Percentiles rank a stretch among this genome's conserved stretches.
These are phyloP conservation scores for Ascochyta lentis DNA, from an alignment of 2,329 filamentous ascomycete genomes.

Conservation along the genomic window DNA sequence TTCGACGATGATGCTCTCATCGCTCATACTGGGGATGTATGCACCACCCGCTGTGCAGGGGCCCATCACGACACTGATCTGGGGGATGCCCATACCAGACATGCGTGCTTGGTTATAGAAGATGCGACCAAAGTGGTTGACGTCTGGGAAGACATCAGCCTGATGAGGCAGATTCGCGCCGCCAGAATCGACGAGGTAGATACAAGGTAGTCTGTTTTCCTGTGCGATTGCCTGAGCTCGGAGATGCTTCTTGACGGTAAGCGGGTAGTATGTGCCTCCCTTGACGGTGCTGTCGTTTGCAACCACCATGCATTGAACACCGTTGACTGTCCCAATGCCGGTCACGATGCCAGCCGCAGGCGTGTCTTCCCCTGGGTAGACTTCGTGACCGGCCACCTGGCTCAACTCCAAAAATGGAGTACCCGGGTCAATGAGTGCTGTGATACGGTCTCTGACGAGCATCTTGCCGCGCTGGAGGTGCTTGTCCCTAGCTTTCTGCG, in stretches of 20 bases:
- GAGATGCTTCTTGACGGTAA: constrained; percentile 97
- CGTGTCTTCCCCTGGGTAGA: constrained; percentile 87
- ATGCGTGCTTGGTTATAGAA: constrained; percentile 98
- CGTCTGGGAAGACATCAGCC: constrained; percentile 93
- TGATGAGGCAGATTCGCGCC: constrained; percentile 95
- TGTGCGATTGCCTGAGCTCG: constrained; percentile 88
- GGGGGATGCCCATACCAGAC: constrained; percentile 86
- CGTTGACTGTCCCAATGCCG: constrained; percentile 87
- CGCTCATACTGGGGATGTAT: constrained; percentile 96
- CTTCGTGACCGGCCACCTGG: constrained; percentile 82
- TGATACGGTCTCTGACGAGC: constrained; percentile 88
- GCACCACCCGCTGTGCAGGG: constrained; percentile 95
- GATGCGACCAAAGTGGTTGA: constrained; percentile 94
- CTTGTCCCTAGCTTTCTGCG: constrained; percentile 83
- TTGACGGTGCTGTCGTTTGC: constrained; percentile 98
- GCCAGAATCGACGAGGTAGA: constrained; percentile 95
- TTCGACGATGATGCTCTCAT: constrained; percentile 95
- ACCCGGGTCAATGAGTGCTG: constrained; percentile 85
- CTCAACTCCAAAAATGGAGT: constrained; percentile 94
- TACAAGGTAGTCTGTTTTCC: constrained; percentile 82
- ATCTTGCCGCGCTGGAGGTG: constrained; percentile 90
- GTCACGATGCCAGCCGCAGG: constrained; percentile 92
- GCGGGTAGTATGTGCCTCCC: constrained; percentile 94
- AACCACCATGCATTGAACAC: constrained; percentile 89
- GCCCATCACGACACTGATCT: constrained; percentile 96